Conservation (phyloP, 208 protist species). For the Leishmania tropica region DNA sequence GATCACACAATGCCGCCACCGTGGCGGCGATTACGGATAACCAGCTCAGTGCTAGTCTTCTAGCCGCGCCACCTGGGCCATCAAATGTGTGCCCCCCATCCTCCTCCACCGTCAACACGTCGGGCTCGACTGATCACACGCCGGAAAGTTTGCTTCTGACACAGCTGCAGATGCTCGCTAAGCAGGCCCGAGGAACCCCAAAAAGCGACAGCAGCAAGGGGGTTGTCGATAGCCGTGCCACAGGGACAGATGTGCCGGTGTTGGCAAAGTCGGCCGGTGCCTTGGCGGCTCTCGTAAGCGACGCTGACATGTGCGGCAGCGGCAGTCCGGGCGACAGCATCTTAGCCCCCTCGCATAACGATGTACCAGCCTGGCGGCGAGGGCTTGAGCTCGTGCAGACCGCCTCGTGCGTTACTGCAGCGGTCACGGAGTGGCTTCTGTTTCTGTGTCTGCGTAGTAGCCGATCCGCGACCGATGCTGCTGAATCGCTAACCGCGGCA, state of each 20-base stretch:
- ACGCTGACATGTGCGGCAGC: neutral
- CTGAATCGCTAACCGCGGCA: neutral
- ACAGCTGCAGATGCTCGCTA: constrained; percentile 7
- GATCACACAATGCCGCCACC: neutral
- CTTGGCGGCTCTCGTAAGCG: neutral
- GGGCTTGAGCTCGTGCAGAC: constrained; percentile 13
- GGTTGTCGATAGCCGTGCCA: neutral
- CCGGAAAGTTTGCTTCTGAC: constrained; percentile 5
- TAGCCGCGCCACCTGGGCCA: neutral
- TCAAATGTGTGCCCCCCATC: neutral
- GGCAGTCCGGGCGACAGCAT: neutral
- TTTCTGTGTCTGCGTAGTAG: constrained; percentile 21
- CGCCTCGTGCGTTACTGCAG: neutral
- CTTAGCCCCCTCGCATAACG: neutral
- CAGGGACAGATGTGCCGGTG: neutral
- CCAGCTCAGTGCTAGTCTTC: neutral
- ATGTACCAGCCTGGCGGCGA: constrained; percentile 13
- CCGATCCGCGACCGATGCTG: neutral
- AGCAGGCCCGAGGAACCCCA: neutral
- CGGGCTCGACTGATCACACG: neutral
- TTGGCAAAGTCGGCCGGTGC: neutral
- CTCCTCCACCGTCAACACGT: neutral
- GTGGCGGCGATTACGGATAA: neutral
- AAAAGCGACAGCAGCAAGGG: neutral
- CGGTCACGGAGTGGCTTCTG: constrained; percentile 21